These are phyloP conservation scores for Colletotrichum sansevieriae DNA, from an alignment of 2,329 filamentous ascomycete genomes.

Conservation along the genomic window DNA sequence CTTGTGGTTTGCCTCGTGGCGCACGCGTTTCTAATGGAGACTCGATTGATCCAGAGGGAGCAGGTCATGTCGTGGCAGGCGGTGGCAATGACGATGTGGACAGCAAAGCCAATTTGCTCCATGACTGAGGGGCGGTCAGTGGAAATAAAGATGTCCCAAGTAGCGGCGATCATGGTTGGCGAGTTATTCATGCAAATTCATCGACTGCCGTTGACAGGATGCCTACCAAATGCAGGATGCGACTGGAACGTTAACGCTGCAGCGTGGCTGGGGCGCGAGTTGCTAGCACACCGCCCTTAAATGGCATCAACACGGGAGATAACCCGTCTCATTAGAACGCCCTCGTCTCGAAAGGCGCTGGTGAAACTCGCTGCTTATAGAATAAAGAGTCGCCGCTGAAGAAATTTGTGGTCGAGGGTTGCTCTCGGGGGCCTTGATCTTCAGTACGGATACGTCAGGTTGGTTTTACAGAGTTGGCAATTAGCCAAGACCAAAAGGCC, in stretches of 20 bases:
- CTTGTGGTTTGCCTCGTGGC: constrained; percentile 13
- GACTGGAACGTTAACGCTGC: neutral
- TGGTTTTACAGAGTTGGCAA: constrained; percentile 7
- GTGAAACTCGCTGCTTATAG: constrained; percentile 24
- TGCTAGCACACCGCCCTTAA: constrained; percentile 16
- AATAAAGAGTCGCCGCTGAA: constrained; percentile 33
- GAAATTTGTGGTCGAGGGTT: constrained; percentile 24
- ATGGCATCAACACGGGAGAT: constrained; percentile 6
- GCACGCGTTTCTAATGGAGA: constrained; percentile 11
- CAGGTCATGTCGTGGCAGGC: neutral
- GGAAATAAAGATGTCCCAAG: constrained; percentile 13
- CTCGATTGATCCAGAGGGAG: neutral
- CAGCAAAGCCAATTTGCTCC: constrained; percentile 10
- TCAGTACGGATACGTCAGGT: constrained; percentile 5
- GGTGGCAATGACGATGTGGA: constrained; percentile 22
- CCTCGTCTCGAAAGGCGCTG: constrained; percentile 1
- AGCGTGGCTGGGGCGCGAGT: constrained; percentile 16
- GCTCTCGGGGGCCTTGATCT: constrained; percentile 2
- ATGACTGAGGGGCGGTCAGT: constrained; percentile 20
- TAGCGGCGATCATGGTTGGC: constrained; percentile 14
- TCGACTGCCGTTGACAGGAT: neutral
- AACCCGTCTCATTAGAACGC: constrained; percentile 1
- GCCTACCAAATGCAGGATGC: neutral
- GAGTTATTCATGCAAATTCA: constrained; percentile 25
- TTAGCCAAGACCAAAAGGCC: constrained; percentile 21